Conservation (phyloP, 805 yeast genomes). For the Candida yuanshanica region DNA sequence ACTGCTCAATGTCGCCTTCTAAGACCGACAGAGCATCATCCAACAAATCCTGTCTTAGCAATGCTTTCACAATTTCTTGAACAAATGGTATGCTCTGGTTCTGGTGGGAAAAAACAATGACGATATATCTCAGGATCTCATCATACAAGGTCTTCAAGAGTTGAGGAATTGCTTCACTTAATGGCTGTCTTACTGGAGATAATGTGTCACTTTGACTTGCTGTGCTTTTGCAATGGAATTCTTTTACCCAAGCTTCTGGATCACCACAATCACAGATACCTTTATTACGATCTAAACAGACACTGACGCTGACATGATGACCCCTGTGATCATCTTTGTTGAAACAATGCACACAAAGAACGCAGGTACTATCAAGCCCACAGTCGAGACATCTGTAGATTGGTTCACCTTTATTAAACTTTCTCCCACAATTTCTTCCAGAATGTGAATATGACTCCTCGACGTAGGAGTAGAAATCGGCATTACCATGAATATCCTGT, state of each 20-base stretch:
- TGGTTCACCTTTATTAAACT: conserved; percentile 59
- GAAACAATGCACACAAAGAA: conserved; percentile 68
- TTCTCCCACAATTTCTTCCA: conserved; percentile 67
- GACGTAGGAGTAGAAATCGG: not conserved
- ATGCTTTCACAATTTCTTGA: conserved; percentile 1
- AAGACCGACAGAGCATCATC: not conserved
- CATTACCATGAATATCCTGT: too few species aligned
- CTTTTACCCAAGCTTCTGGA: conserved; percentile 65
- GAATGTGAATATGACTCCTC: conserved; percentile 30
- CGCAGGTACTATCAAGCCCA: conserved; percentile 75
- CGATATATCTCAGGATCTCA: conserved; percentile 34
- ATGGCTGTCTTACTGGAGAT: too few species aligned
- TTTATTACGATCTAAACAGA: conserved; percentile 25
- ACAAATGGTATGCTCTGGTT: conserved; percentile 36
- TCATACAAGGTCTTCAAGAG: conserved; percentile 27
- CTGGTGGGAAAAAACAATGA: conserved; percentile 36
- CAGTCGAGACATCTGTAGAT: conserved; percentile 73
- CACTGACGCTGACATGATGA: conserved; percentile 50
- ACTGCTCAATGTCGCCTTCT: conserved; percentile 3
- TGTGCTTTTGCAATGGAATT: conserved; percentile 53
- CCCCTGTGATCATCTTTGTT: conserved; percentile 60
- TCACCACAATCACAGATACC: conserved; percentile 78
- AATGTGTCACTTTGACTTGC: too few species aligned
- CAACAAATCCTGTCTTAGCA: not conserved
- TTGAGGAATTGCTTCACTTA: conserved; percentile 52